Conservation (phyloP, 805 yeast species). For the Metschnikowia orientalis region DNA sequence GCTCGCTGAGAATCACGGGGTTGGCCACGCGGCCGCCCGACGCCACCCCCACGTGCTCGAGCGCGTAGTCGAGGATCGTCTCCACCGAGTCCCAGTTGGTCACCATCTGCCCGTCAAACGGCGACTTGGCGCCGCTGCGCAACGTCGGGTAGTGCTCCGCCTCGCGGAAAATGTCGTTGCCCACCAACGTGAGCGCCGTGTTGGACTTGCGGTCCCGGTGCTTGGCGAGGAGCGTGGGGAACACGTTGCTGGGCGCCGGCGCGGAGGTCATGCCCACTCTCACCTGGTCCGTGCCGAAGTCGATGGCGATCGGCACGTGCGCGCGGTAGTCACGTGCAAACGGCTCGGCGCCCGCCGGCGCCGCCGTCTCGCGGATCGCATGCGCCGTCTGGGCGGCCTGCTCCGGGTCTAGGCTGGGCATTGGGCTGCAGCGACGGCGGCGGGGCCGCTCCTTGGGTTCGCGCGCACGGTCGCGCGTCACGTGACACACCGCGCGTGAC, state of each 20-base stretch:
- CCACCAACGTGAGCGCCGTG: conserved; percentile 64
- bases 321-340: conserved; percentile 44
- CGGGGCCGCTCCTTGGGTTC: too few relatives aligned
- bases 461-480: conserved; percentile 3
- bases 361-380: conserved; percentile 38
- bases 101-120: conserved; percentile 81
- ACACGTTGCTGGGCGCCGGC: conserved; percentile 51
- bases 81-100: conserved; percentile 94
- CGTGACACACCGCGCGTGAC: conserved; percentile 9
- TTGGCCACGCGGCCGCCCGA: conserved; percentile 53
- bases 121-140: conserved; percentile 64
- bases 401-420: conserved; percentile 13
- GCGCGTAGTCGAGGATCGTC: conserved; percentile 74
- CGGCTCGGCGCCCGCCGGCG: conserved; percentile 41
- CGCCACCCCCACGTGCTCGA: conserved; percentile 69
- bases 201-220: conserved; percentile 73
- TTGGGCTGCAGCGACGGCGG: too few relatives aligned
- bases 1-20: conserved; percentile 79
- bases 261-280: conserved; percentile 56
- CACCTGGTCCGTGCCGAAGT: conserved; percentile 65
- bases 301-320: conserved; percentile 79
- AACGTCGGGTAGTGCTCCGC: conserved; percentile 40
- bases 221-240: conserved; percentile 66
- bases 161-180: conserved; percentile 77
- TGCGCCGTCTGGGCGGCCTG: conserved; percentile 42